Evolutionary conservation across 1,284 basidiomycete species (phyloP).

Genomic region (Cerrena zonata): DNA sequence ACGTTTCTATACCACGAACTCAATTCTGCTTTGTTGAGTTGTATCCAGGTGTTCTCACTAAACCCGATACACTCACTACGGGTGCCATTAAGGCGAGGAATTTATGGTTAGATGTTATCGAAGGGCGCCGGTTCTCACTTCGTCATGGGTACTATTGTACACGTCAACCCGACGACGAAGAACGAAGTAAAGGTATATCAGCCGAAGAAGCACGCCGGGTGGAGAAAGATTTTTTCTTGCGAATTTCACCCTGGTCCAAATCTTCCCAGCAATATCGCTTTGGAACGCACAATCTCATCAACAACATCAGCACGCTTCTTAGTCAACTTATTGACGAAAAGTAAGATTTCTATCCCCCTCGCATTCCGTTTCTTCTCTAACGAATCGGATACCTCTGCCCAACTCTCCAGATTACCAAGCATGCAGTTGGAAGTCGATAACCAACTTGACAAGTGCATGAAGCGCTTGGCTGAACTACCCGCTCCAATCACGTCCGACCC

Average conservation of each 20-base stretch:
- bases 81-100: slow-evolving; percentile 40
- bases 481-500: slow-evolving; percentile 35
- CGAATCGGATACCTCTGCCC: no score
- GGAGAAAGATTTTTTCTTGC: slow-evolving; percentile 43
- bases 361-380: slow-evolving; percentile 19
- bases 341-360: slow-evolving; percentile 30
- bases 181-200: slow-evolving; percentile 37
- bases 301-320: slow-evolving; percentile 46
- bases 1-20: slow-evolving; percentile 1
- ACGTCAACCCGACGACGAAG: slow-evolving; percentile 56
- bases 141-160: slow-evolving; percentile 64
- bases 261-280: slow-evolving; percentile 42
- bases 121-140: slow-evolving; percentile 38
- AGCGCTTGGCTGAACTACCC: slow-evolving; percentile 40
- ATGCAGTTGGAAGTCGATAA: slow-evolving; percentile 30
- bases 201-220: slow-evolving; percentile 33
- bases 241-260: slow-evolving; percentile 45
- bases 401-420: slow-evolving; percentile 37
- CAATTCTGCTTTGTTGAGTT: neutral
- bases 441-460: slow-evolving; percentile 32
- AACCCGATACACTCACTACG: slow-evolving; percentile 48
- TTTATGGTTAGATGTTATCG: slow-evolving; percentile 50
- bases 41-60: slow-evolving; percentile 55
- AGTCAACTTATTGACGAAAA: slow-evolving; percentile 45
- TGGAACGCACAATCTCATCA: slow-evolving; percentile 52